Conservation (phyloP, 1,284 basidiomycete species). For the Ustilago cynodontis region DNA sequence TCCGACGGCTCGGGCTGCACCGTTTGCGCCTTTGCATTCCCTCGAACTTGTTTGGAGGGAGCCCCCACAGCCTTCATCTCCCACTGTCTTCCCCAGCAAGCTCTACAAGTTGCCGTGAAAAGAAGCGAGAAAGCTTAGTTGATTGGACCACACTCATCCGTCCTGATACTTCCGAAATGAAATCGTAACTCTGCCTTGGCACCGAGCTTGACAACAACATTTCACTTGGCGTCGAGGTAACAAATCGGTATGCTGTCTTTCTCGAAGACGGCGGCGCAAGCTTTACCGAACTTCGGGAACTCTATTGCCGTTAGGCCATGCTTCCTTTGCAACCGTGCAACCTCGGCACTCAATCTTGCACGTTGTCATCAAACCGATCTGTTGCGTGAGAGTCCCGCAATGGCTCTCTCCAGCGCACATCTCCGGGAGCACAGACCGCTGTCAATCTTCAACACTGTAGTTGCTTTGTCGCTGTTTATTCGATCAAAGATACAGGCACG, state of each 20-base stretch:
- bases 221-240: neutral
- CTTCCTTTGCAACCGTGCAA: constrained; percentile 1
- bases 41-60: constrained; percentile 17
- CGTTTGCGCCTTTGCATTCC: constrained; percentile 13
- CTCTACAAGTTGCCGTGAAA: constrained; percentile 14
- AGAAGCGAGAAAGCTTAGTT: neutral
- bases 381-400: neutral
- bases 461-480: constrained; percentile 16
- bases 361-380: neutral
- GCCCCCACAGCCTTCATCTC: constrained; percentile 9
- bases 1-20: constrained; percentile 6
- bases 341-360: constrained; percentile 10
- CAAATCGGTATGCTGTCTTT: neutral
- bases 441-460: neutral
- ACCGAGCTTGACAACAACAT: neutral
- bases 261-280: constrained; percentile 10
- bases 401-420: neutral
- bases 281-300: constrained; percentile 20
- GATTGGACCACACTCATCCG: constrained; percentile 22
- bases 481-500: constrained; percentile 29
- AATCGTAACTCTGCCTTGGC: constrained; percentile 8
- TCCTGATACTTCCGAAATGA: constrained; percentile 32
- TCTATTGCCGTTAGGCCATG: constrained; percentile 6
- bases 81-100: neutral
- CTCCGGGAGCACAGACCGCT: neutral